Base-by-base conservation (phyloP, 306 rosid species). In the Gynostemma pentaphyllum region DNA sequence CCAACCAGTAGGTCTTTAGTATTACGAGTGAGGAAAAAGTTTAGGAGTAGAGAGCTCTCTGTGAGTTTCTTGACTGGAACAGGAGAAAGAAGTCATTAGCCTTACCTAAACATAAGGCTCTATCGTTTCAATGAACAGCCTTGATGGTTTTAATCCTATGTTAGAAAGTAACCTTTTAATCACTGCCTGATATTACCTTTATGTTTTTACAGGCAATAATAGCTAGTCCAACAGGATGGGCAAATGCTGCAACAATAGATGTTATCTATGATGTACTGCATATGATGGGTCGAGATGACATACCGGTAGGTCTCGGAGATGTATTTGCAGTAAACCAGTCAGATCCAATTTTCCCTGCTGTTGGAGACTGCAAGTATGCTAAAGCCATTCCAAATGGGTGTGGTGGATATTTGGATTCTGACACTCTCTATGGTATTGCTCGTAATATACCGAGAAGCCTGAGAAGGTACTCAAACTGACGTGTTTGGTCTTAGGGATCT, bases 221-320 rank as follows among this genome's bases (percentile, higher is more conserved):
- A 45, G 87, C 87, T 47, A 92, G 88, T 56, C 94, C 96, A 78
- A 88, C 82, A 1, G 96, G 99, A 27, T 92, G 99, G 99, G 94
- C 94, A 65, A 84, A 86, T 75, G 95, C 81, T 26, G 99, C 95
- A 66, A 92, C 95, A 62, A 86, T 86, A 70, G 95, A 92, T 71
- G 68, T 88, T 9, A 27, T 88, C 2, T 88, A 88, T 70, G 96
- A 88, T 52, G 22, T 92, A 55, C 76, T 92, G 41, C 99, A 92
- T 80, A 92, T 86, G 99, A 92, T 92, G 96, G 95, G 99, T 9
- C 86, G 95, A 32, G 99, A 88, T 1, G 99, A 92, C 78, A 81
- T 92, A 47, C 81, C 76, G 16, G 86, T 92, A 29, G 99, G 99
- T 65, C 71, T 80, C 0, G 96, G 99, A 56, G 94, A 88, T 1